Evolutionary conservation across 2,329 filamentous ascomycete genomes (phyloP).

Genomic region (Phaeosphaeriaceae sp.): DNA sequence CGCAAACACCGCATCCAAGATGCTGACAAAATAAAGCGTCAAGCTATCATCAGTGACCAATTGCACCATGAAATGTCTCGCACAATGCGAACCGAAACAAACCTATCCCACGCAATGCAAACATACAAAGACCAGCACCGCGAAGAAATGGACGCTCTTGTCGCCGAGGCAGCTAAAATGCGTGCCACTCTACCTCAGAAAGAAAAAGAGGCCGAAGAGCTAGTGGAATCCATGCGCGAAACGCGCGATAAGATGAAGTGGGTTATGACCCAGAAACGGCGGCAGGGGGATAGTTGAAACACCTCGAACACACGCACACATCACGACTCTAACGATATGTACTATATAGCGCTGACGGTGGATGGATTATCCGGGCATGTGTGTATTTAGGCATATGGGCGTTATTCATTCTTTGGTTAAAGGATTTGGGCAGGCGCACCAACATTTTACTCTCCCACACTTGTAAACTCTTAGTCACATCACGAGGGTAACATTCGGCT

Average conservation of each 20-base stretch:
- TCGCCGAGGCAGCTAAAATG: slow-evolving; percentile 62
- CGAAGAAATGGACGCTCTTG: slow-evolving; percentile 64
- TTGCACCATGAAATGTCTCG: slow-evolving; percentile 71
- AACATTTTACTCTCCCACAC: not conserved
- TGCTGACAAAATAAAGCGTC: slow-evolving; percentile 52
- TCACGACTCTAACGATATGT: slow-evolving; percentile 33
- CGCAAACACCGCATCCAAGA: slow-evolving; percentile 36
- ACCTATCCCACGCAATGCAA: slow-evolving; percentile 66
- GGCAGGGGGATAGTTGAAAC: slow-evolving; percentile 2
- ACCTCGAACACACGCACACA: not conserved
- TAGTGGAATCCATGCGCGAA: slow-evolving; percentile 64
- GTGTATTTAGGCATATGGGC: not conserved
- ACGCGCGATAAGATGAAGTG: slow-evolving; percentile 73
- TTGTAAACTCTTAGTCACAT: too few species aligned
- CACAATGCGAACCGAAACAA: slow-evolving; percentile 66
- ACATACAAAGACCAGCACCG: slow-evolving; percentile 70
- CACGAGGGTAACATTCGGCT: too few species aligned
- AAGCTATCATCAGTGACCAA: slow-evolving; percentile 75
- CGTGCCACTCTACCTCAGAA: slow-evolving; percentile 61
- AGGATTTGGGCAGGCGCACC: not conserved
- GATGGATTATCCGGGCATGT: slow-evolving; percentile 10
- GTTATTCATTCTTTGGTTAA: not conserved
- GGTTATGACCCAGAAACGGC: slow-evolving; percentile 59
- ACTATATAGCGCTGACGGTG: slow-evolving; percentile 26
- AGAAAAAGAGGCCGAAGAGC: slow-evolving; percentile 66